A percentile compares a stretch with the other conserved stretches of the same genome.
phyloP scores from a whole-genome alignment of 1,284 basidiomycete species.

The Ganoderma sp. region DNA sequence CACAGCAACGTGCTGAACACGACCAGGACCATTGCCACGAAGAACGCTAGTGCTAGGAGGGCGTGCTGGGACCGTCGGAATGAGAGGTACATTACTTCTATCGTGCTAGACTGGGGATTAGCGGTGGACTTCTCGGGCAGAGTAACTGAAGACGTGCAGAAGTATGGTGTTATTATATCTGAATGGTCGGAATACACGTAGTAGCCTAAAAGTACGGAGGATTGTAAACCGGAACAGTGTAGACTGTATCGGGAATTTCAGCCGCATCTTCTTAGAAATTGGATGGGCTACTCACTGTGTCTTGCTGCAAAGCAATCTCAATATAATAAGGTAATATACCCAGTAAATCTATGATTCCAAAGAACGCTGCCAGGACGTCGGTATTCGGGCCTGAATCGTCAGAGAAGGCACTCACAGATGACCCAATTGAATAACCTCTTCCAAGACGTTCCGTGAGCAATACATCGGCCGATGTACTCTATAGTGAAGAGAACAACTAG shows the following conservation, averaged over 20 bases:
- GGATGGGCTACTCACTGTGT: slow-evolving; percentile 64
- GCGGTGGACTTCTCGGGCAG: slow-evolving; percentile 5
- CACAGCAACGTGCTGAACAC: slow-evolving; percentile 87
- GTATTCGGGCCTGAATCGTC: background rate
- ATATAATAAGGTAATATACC: slow-evolving; percentile 89
- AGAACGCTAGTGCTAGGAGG: slow-evolving; percentile 84
- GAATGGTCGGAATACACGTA: slow-evolving; percentile 89
- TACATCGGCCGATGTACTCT: slow-evolving; percentile 70
- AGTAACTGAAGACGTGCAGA: slow-evolving; percentile 55
- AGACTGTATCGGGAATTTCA: slow-evolving; percentile 51
- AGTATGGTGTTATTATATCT: slow-evolving; percentile 82
- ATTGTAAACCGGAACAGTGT: slow-evolving; percentile 90
- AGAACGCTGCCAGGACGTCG: slow-evolving; percentile 63
- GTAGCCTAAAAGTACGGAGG: slow-evolving; percentile 78
- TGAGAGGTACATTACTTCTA: slow-evolving; percentile 93
- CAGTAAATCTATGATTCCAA: slow-evolving; percentile 83
- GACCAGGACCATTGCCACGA: slow-evolving; percentile 85
- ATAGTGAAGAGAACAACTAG: slow-evolving; percentile 84
- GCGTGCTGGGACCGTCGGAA: slow-evolving; percentile 86
- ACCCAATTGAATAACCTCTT: slow-evolving; percentile 64
- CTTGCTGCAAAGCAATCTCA: slow-evolving; percentile 81
- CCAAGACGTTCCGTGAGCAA: slow-evolving; percentile 73
- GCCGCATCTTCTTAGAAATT: background rate
- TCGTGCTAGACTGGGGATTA: slow-evolving; percentile 59
- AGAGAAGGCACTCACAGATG: slow-evolving; percentile 57